Evolutionary conservation across 495 filamentous ascomycete genomes (phyloP), one percentile per base, ranked within the genome.

Genomic region (Poronia punctata): DNA sequence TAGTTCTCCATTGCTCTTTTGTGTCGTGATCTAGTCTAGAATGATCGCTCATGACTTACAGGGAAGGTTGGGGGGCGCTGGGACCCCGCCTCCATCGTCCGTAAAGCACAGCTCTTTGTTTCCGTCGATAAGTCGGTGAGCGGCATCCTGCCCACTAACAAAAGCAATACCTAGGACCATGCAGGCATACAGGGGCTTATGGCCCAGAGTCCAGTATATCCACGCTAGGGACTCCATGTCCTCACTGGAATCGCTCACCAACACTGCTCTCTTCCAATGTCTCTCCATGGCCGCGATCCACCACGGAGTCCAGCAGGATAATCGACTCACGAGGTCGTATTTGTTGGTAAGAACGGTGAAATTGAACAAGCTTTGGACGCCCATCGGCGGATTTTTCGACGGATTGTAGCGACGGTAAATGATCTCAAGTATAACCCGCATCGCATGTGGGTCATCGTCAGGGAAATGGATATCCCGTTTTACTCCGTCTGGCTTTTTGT

Each of bases 121-220:
- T 4, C 33, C 34, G 17, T 45, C 42, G 2, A 21, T 45, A n/a
- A 45, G 35, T 33, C 17, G 21, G 4, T 28, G 20, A 7, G 10
- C 14, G 8, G 15, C 16, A 17, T 45, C 42, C 0, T 32, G 26
- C 3, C 16, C 35, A 28, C 32, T 26, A 16, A 38, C 9, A 23
- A 45, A 32, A 17, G 42, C 35, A 9, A 45, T 25, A 26, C 33
- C 34, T 8, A 45, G 42, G 11, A 45, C 17, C 42, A 38, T 45
- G 16, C 26, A 33, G 42, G 34, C 33, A 12, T 45, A 45, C 14
- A 45, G 1, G 1, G 42, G 42, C 22, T 38, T 25, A 27, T 45
- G 34, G 10, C 42, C 42, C 8, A 45, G 42, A 10, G 38, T 27
- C 26, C 27, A 45, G 16, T 19, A 45, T 14, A 45, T 45, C 42